A percentile compares a stretch with the other conserved stretches of the same genome.
phyloP scores from a whole-genome alignment of 352 stramenopile species.

The Globisporangium barbulae region DNA sequence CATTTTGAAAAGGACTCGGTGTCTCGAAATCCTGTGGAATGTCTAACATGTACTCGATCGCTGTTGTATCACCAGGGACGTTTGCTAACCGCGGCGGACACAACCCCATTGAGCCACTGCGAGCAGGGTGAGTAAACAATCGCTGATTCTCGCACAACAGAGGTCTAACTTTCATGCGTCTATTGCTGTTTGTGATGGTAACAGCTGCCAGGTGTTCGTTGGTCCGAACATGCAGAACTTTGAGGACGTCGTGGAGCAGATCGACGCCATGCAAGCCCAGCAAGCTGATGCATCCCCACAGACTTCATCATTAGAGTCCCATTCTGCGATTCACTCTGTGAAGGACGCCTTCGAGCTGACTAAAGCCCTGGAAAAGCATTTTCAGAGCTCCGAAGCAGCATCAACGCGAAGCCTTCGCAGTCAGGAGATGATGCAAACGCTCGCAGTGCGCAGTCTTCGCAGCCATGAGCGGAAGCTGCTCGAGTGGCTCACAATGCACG shows the following conservation, averaged over 20 bases:
- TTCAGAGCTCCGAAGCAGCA: conserved; percentile 8
- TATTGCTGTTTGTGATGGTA: not conserved
- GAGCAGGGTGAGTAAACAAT: conserved; percentile 33
- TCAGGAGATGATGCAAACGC: conserved; percentile 20
- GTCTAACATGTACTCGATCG: no score
- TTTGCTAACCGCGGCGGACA: conserved; percentile 63
- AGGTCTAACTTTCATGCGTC: no score
- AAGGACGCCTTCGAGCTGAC: conserved; percentile 20
- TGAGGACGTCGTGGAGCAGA: conserved; percentile 39
- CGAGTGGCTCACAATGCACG: conserved; percentile 28
- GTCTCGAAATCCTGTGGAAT: no score
- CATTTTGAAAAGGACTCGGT: no score
- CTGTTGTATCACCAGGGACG: conserved; percentile 23
- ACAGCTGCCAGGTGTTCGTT: conserved; percentile 56
- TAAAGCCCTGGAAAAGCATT: conserved; percentile 18
- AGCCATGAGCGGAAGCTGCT: conserved; percentile 34
- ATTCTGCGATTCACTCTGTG: conserved; percentile 6
- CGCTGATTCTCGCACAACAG: not conserved
- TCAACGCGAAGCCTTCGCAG: not conserved
- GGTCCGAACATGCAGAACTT: conserved; percentile 78
- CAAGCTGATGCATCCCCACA: not conserved
- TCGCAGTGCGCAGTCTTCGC: conserved; percentile 28
- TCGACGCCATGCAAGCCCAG: conserved; percentile 15
- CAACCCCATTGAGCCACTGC: conserved; percentile 73
- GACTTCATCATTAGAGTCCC: not conserved